Percentiles rank a stretch among this genome's conserved stretches.
These are phyloP conservation scores for Heracleum sosnowskyi DNA, from an alignment of 129 eudicot genomes.

Conservation along the genomic window DNA sequence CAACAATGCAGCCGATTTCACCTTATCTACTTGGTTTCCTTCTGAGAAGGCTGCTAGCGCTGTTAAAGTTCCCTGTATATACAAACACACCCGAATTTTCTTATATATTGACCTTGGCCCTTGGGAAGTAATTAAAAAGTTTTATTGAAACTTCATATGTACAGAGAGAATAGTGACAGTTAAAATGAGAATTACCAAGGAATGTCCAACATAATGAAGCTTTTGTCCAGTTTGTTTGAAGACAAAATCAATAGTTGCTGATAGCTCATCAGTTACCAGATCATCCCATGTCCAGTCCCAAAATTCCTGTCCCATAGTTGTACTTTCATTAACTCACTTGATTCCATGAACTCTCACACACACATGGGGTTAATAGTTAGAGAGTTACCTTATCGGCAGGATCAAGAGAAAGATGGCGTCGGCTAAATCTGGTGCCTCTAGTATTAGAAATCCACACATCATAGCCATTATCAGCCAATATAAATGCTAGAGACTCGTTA, in stretches of 20 bases:
- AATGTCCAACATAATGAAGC: slow-evolving; percentile 73
- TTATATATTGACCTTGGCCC: too few species aligned
- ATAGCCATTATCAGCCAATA: slow-evolving; percentile 76
- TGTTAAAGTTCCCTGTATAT: slow-evolving; percentile 72
- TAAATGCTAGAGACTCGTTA: slow-evolving; percentile 57
- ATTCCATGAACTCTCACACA: not conserved
- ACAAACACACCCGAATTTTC: not conserved
- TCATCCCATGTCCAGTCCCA: slow-evolving; percentile 99
- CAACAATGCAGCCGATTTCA: slow-evolving; percentile 69
- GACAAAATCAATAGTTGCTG: slow-evolving; percentile 48
- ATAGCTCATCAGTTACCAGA: slow-evolving; percentile 56
- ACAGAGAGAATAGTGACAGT: too few species aligned
- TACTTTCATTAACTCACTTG: not conserved
- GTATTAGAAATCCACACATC: slow-evolving; percentile 93
- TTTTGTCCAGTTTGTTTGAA: slow-evolving; percentile 63
- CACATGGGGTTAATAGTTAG: not conserved
- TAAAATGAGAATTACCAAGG: slow-evolving; percentile 35
- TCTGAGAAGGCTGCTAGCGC: slow-evolving; percentile 71
- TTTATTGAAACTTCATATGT: too few species aligned
- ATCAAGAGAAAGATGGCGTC: slow-evolving; percentile 50
- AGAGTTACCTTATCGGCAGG: slow-evolving; percentile 36
- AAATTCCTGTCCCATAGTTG: slow-evolving; percentile 38
- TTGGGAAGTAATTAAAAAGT: too few species aligned
- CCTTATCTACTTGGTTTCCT: slow-evolving; percentile 49
- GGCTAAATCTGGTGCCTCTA: slow-evolving; percentile 76